Evolutionary conservation across 2,329 filamentous ascomycete species (phyloP).

Genomic region (Knufia fluminis): DNA sequence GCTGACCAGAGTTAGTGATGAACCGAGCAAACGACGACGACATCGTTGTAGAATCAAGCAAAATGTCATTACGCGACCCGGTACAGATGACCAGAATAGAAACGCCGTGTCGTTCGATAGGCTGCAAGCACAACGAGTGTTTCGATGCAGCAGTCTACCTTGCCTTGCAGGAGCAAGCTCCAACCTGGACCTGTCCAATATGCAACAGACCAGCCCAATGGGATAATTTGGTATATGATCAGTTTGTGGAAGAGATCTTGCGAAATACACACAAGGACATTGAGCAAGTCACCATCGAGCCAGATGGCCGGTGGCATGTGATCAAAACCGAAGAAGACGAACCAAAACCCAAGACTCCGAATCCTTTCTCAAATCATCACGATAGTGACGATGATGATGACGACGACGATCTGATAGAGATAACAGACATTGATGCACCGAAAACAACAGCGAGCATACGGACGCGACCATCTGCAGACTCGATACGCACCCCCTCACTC

Average conservation of each 20-base stretch:
- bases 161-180: slow-evolving; percentile 88
- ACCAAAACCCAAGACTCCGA: not conserved
- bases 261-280: slow-evolving; percentile 58
- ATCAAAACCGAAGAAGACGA: slow-evolving; percentile 11
- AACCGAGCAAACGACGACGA: slow-evolving; percentile 71
- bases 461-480: not conserved
- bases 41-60: slow-evolving; percentile 76
- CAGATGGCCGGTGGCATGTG: slow-evolving; percentile 64
- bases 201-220: slow-evolving; percentile 79
- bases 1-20: slow-evolving; percentile 49
- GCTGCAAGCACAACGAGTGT: slow-evolving; percentile 85
- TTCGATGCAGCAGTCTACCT: slow-evolving; percentile 91
- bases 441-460: slow-evolving; percentile 30
- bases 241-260: slow-evolving; percentile 84
- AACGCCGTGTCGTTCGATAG: slow-evolving; percentile 66
- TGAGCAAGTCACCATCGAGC: slow-evolving; percentile 85
- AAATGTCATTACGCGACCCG: slow-evolving; percentile 87
- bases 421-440: slow-evolving; percentile 31
- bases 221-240: slow-evolving; percentile 75
- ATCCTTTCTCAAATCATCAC: slow-evolving; percentile 35
- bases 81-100: slow-evolving; percentile 75
- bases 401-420: slow-evolving; percentile 44
- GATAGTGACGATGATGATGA: slow-evolving; percentile 31
- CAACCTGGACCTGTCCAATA: slow-evolving; percentile 92
- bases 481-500: not conserved